phyloP scores from a whole-genome alignment of 2,329 filamentous ascomycete genomes.

The Ascomycota sp. region DNA sequence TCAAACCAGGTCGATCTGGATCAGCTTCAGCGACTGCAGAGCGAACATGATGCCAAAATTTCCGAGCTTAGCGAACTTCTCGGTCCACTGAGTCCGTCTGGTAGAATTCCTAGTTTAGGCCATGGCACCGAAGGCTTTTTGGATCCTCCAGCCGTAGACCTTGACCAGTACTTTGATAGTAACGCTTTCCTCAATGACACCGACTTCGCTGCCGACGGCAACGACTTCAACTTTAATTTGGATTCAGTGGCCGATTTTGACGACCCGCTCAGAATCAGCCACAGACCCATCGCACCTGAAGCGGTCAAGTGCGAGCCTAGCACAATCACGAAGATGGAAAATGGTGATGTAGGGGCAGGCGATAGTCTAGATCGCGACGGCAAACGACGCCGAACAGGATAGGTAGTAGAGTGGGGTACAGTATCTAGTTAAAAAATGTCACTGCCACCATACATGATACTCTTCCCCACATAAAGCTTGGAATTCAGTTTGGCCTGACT shows the following conservation, averaged over 20 bases:
- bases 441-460: background rate
- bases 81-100: conserved; percentile 61
- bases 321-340: conserved; percentile 1
- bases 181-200: conserved; percentile 17
- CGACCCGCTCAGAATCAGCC: conserved; percentile 2
- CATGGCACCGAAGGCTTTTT: conserved; percentile 17
- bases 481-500: too few relatives aligned
- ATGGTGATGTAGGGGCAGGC: conserved; percentile 19
- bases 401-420: background rate
- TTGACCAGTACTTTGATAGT: conserved; percentile 30
- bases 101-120: conserved; percentile 51
- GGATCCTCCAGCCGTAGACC: conserved; percentile 19
- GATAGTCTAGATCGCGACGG: conserved; percentile 8
- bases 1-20: conserved; percentile 60
- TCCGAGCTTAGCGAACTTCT: conserved; percentile 54
- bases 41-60: conserved; percentile 58
- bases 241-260: conserved; percentile 12
- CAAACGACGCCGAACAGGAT: conserved; percentile 19
- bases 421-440: too few relatives aligned
- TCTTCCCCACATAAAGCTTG: background rate
- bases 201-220: conserved; percentile 20
- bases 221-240: conserved; percentile 31
- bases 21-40: conserved; percentile 56
- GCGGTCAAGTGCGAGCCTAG: background rate
- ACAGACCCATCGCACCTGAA: background rate